Base-by-base conservation (phyloP, 179 eudicot genomes). In the Silene coronaria region DNA sequence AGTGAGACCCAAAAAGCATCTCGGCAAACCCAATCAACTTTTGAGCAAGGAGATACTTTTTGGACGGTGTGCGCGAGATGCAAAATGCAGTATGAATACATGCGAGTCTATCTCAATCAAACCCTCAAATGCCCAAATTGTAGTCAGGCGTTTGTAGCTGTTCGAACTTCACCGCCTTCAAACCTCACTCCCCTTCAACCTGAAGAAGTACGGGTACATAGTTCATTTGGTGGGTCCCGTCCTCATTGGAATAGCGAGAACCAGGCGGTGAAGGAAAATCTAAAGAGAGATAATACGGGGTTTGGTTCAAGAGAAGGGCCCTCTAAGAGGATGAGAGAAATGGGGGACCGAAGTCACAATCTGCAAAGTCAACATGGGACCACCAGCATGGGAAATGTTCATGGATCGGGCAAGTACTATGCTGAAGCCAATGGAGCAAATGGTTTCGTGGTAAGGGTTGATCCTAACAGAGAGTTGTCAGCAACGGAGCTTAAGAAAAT, bases 41-140 rank as follows among this genome's bases (percentile, higher is more conserved):
- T 45, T 23, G 53, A 76, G 67, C 78, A 62, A 58, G 71, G 57
- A 0, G 77, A 57, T 58, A 72, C 88, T 2, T 85, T 85, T 76
- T 85, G 88, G 88, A 85, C 88, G 1, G 71, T 64, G 24, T 85
- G 88, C 72, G 72, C 57, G 22, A 51, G 70, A 32, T 85, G 88
- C 79, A 78, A 70, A 34, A 79, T 83, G 86, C 77, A 76, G 76
- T 85, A 83, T 26, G 88, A 85, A 57, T 80, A 80, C 70, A 70
- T 76, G 67, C 78, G 84, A 53, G 26, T 65, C 26, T 83, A 55
- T 79, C 73, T 70, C 24, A 83, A 85, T 24, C 69, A 83, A 73
- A 19, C 30, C 61, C 82, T 85, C 32, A 68, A 23, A 51, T 85
- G 88, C 68, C 88, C 82, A 4, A 65, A 76, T 58, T 85, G 88